phyloP scores from a whole-genome alignment of 345 rosid genomes.

The Streptanthus diversifolius region DNA sequence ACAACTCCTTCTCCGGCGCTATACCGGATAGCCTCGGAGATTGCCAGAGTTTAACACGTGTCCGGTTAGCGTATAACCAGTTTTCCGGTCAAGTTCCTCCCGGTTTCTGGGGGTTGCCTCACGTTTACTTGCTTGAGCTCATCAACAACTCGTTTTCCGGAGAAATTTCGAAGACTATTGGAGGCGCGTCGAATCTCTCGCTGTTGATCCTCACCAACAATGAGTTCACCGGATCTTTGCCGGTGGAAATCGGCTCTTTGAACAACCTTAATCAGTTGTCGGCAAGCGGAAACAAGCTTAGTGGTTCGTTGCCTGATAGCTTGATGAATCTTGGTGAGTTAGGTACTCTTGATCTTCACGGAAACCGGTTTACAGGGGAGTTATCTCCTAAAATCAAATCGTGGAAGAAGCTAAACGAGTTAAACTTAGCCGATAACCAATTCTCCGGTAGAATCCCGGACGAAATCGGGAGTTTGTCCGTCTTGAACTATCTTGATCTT shows the following conservation, averaged over 20 bases:
- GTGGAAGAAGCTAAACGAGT: slow-evolving; percentile 81
- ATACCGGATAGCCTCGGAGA: slow-evolving; percentile 56
- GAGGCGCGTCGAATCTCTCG: slow-evolving; percentile 65
- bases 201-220: slow-evolving; percentile 58
- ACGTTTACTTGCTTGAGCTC: slow-evolving; percentile 67
- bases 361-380: slow-evolving; percentile 65
- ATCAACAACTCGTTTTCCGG: slow-evolving; percentile 65
- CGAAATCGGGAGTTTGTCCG: slow-evolving; percentile 62
- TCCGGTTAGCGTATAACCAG: slow-evolving; percentile 64
- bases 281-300: slow-evolving; percentile 57
- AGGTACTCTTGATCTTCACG: slow-evolving; percentile 71
- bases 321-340: slow-evolving; percentile 55
- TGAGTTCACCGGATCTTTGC: slow-evolving; percentile 62
- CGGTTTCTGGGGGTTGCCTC: slow-evolving; percentile 90
- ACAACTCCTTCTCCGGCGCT: slow-evolving; percentile 64
- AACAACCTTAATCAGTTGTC: slow-evolving; percentile 51
- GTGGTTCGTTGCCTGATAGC: slow-evolving; percentile 63
- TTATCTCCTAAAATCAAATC: slow-evolving; percentile 54
- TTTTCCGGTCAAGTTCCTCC: slow-evolving; percentile 75
- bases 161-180: slow-evolving; percentile 50
- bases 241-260: slow-evolving; percentile 71
- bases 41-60: slow-evolving; percentile 66
- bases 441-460: slow-evolving; percentile 65
- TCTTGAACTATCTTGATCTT: slow-evolving; percentile 87
- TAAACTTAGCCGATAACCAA: slow-evolving; percentile 59